Conservation (phyloP, 2,329 filamentous ascomycete genomes). For the Neofusicoccum laricinum region DNA sequence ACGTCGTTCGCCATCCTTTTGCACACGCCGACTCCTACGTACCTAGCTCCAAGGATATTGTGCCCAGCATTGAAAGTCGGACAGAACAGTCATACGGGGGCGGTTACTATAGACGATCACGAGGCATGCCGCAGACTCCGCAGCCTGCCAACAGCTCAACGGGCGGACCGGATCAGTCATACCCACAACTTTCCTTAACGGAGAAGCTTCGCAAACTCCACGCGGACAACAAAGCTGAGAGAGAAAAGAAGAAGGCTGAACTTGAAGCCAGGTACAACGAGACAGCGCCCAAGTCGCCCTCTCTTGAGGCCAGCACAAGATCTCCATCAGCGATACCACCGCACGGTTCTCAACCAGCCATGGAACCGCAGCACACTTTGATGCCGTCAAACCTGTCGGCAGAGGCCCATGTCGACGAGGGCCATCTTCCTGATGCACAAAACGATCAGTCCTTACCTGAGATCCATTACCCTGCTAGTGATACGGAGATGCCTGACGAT, state of each 20-base stretch:
- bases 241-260: neutral
- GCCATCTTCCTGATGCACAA: neutral
- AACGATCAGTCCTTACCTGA: neutral
- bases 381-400: slow-evolving; percentile 1
- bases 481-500: neutral
- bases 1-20: neutral
- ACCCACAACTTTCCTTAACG: neutral
- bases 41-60: neutral
- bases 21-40: neutral
- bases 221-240: neutral
- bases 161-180: neutral
- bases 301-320: neutral
- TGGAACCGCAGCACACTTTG: neutral
- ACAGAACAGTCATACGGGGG: neutral
- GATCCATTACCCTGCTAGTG: neutral
- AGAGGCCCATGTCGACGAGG: neutral
- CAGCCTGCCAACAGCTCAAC: neutral
- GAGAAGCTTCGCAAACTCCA: neutral
- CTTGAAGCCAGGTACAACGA: neutral
- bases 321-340: slow-evolving; percentile 1
- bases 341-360: neutral
- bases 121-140: neutral
- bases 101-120: neutral
- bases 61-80: neutral
- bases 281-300: neutral